phyloP scores from a whole-genome alignment of 331 rosid genomes.

The Quercus tomentella region DNA sequence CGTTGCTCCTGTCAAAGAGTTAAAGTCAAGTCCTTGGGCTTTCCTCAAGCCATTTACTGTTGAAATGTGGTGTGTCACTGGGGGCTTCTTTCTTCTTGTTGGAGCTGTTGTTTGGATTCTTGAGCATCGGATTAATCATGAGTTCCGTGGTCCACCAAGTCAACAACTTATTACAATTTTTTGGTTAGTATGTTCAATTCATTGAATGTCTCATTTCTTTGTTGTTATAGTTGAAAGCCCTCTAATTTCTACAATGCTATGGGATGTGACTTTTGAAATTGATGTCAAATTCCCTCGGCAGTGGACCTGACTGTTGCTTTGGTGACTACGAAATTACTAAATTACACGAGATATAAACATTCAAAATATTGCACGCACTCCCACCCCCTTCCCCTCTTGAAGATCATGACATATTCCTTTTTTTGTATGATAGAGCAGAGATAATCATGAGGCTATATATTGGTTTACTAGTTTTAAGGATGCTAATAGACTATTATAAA shows the following conservation, averaged over 20 bases:
- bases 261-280: background rate
- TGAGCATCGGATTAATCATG: constrained; percentile 72
- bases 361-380: background rate
- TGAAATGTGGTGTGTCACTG: constrained; percentile 78
- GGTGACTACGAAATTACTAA: background rate
- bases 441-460: background rate
- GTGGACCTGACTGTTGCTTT: background rate
- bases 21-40: constrained; percentile 79
- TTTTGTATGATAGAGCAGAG: background rate
- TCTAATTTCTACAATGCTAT: background rate
- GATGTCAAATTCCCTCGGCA: background rate
- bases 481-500: background rate
- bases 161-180: constrained; percentile 70
- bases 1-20: constrained; percentile 56
- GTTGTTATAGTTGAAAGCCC: background rate
- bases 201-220: constrained; percentile 7
- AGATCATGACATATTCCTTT: background rate
- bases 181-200: constrained; percentile 53
- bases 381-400: background rate
- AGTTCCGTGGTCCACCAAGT: constrained; percentile 83
- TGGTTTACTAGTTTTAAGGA: background rate
- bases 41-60: constrained; percentile 72
- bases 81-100: constrained; percentile 62
- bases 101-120: constrained; percentile 92
- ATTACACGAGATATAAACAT: background rate